Percentiles rank a stretch among this genome's conserved stretches.
phyloP scores from a whole-genome alignment of 306 rosid genomes.

The Malus orientalis region DNA sequence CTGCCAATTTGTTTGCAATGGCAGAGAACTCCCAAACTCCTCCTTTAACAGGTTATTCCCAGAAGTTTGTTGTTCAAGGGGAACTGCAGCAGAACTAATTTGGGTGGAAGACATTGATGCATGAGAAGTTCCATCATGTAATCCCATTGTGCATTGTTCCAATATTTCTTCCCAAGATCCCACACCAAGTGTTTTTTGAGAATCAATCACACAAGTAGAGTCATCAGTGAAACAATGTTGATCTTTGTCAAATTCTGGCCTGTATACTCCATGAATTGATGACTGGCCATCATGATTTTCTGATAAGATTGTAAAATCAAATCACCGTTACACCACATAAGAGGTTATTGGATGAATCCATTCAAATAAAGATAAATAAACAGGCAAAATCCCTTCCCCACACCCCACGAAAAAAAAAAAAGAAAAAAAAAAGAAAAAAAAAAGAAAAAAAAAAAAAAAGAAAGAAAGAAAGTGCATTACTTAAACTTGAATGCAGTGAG shows the following conservation, averaged over 20 bases:
- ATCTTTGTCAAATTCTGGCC: conserved; percentile 37
- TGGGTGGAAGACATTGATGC: conserved; percentile 36
- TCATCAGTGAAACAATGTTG: conserved; percentile 28
- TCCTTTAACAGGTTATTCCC: conserved; percentile 25
- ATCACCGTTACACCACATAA: conserved; percentile 14
- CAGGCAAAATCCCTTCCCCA: not conserved
- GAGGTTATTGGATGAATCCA: conserved; percentile 6
- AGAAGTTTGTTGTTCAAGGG: conserved; percentile 35
- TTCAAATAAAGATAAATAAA: not conserved
- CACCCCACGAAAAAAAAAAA: not conserved
- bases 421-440: not conserved
- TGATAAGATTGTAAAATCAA: conserved; percentile 16
- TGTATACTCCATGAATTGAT: conserved; percentile 40
- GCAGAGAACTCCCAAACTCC: conserved; percentile 37
- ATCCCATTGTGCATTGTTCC: conserved; percentile 38
- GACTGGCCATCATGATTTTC: conserved; percentile 38
- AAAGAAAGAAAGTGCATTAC: conserved; percentile 15
- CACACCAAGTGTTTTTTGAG: conserved; percentile 39
- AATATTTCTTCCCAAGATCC: conserved; percentile 60
- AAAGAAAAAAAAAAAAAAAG: not conserved
- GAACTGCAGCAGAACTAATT: conserved; percentile 31
- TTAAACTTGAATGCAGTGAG: conserved; percentile 22
- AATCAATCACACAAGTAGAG: conserved; percentile 22
- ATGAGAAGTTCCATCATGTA: conserved; percentile 41
- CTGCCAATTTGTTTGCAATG: conserved; percentile 61